Evolutionary conservation across 129 eudicot species (phyloP).

Genomic region (Helichrysum umbraculigerum): DNA sequence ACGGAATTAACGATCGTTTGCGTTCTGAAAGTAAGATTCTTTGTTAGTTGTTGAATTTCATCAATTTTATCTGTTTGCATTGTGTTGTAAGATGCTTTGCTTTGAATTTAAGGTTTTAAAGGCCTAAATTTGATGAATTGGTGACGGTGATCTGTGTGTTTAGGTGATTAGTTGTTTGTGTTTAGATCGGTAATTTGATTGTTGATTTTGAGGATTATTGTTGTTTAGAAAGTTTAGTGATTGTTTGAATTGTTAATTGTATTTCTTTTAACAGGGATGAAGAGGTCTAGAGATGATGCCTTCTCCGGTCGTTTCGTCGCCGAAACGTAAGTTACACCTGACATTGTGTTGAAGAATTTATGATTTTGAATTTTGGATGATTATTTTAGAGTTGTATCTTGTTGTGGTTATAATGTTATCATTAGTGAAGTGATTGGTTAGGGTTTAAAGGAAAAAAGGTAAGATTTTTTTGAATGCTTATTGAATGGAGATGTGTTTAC

Average conservation of each 20-base stretch:
- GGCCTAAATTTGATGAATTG: constrained; percentile 29
- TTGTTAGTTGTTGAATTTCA: not conserved
- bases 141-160: constrained; percentile 47
- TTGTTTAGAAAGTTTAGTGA: constrained; percentile 12
- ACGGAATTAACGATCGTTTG: constrained; percentile 30
- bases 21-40: constrained; percentile 17
- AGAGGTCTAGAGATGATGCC: constrained; percentile 83
- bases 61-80: constrained; percentile 14
- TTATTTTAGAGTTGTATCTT: not conserved
- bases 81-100: constrained; percentile 30
- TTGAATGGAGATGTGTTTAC: not conserved
- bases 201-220: constrained; percentile 18
- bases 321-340: constrained; percentile 50
- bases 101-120: constrained; percentile 47
- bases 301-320: constrained; percentile 4
- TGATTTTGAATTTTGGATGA: constrained; percentile 8
- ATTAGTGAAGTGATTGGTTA: not conserved
- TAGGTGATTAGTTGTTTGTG: constrained; percentile 29
- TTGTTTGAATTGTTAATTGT: constrained; percentile 18
- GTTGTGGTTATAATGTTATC: not conserved
- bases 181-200: constrained; percentile 45
- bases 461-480: not conserved
- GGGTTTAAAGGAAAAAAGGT: not conserved
- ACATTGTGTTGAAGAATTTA: constrained; percentile 18
- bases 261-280: constrained; percentile 40